These are phyloP conservation scores for Phytophthora europaea DNA, from an alignment of 352 stramenopile species.

Conservation along the genomic window DNA sequence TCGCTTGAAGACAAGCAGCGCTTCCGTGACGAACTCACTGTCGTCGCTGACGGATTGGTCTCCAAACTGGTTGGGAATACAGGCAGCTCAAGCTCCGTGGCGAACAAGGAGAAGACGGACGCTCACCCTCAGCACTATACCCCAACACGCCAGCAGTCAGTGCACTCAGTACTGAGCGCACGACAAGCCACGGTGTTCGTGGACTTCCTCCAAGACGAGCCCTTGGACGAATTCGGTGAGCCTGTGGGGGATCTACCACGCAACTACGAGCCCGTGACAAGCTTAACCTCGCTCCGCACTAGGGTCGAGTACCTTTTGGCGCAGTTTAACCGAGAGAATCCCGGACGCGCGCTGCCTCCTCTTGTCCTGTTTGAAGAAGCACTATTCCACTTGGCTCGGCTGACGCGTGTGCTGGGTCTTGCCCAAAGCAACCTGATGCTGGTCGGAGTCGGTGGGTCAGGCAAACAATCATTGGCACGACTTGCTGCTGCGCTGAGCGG, in stretches of 20 bases:
- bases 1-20: constrained; percentile 77
- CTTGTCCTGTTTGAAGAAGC: constrained; percentile 94
- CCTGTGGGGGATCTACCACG: constrained; percentile 83
- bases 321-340: constrained; percentile 89
- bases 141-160: constrained; percentile 23
- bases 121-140: background rate
- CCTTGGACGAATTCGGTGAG: constrained; percentile 87
- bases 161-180: constrained; percentile 15
- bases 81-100: constrained; percentile 16
- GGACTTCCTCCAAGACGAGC: constrained; percentile 89
- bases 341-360: constrained; percentile 61
- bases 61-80: constrained; percentile 12
- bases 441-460: constrained; percentile 90
- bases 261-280: constrained; percentile 79
- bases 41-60: constrained; percentile 59
- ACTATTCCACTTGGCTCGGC: constrained; percentile 85
- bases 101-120: constrained; percentile 34
- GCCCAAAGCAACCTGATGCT: constrained; percentile 92
- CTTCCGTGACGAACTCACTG: constrained; percentile 66
- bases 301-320: constrained; percentile 73
- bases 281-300: constrained; percentile 53
- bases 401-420: constrained; percentile 85
- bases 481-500: constrained; percentile 85
- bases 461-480: constrained; percentile 87
- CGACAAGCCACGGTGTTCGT: constrained; percentile 60